phyloP scores from a whole-genome alignment of 2,329 filamentous ascomycete species.

The Clathrospora elynae region DNA sequence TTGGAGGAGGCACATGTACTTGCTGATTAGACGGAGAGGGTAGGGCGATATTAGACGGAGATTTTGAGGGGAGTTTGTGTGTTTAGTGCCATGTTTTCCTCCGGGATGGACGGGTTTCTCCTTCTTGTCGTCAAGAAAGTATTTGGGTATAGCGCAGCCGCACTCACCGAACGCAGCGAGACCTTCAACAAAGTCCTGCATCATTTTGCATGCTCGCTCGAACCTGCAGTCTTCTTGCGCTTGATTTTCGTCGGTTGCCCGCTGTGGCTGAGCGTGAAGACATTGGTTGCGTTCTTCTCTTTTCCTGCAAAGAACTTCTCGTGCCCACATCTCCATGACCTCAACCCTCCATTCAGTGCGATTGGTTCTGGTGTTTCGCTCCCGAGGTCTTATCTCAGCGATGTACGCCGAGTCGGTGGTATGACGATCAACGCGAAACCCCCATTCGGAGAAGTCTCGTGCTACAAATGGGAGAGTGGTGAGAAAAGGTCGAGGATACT shows the following conservation, averaged over 20 bases:
- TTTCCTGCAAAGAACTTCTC: slow-evolving; percentile 17
- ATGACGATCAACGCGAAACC: slow-evolving; percentile 18
- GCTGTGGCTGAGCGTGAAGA: no score
- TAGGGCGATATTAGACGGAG: not conserved
- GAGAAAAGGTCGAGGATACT: slow-evolving; percentile 14
- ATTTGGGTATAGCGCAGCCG: not conserved
- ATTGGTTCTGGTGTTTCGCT: slow-evolving; percentile 11
- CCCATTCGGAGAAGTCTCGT: slow-evolving; percentile 23
- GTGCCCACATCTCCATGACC: slow-evolving; percentile 27
- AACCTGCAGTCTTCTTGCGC: slow-evolving; percentile 1
- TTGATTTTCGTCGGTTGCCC: no score
- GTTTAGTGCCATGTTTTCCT: not conserved
- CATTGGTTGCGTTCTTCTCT: slow-evolving; percentile 2
- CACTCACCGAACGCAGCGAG: slow-evolving; percentile 11
- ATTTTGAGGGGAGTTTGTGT: not conserved
- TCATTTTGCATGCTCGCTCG: slow-evolving; percentile 8
- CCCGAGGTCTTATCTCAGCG: slow-evolving; percentile 16
- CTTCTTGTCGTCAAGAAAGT: not conserved
- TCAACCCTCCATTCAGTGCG: slow-evolving; percentile 11
- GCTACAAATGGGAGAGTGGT: slow-evolving; percentile 24
- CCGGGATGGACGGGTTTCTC: not conserved
- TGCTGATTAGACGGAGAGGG: slow-evolving; percentile 5
- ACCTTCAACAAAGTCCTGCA: slow-evolving; percentile 20
- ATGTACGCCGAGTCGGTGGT: slow-evolving; percentile 18
- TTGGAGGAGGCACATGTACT: slow-evolving; percentile 16